Evolutionary conservation across 352 stramenopile genomes (phyloP).

Genomic region (Phytophthora macrochlamydospora): DNA sequence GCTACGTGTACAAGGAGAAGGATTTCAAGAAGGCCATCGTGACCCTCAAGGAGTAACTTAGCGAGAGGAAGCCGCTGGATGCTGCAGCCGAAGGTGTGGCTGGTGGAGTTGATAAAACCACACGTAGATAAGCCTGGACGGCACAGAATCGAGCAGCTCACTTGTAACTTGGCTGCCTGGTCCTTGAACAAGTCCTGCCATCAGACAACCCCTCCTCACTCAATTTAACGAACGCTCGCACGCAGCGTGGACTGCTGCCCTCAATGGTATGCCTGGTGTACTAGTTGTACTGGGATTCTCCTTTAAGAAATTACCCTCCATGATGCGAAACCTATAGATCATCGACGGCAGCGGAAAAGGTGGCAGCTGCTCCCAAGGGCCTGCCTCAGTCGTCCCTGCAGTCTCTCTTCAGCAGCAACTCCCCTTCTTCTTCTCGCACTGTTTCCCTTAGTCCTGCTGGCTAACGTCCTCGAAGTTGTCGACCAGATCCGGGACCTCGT

Average conservation of each 20-base stretch:
- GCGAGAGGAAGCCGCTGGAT: slow-evolving; percentile 10
- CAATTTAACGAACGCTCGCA: slow-evolving; percentile 27
- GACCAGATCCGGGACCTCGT: slow-evolving; percentile 98
- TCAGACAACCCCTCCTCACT: neutral
- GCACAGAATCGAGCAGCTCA: slow-evolving; percentile 17
- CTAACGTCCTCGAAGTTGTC: slow-evolving; percentile 99
- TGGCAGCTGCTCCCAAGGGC: slow-evolving; percentile 10
- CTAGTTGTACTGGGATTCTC: slow-evolving; percentile 65
- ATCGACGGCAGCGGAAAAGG: slow-evolving; percentile 27
- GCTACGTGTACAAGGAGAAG: slow-evolving; percentile 92
- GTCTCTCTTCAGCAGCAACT: neutral
- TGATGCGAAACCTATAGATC: slow-evolving; percentile 53
- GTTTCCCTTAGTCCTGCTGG: slow-evolving; percentile 81
- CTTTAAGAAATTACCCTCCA: slow-evolving; percentile 45
- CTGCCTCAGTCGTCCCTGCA: neutral
- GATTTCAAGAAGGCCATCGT: slow-evolving; percentile 94
- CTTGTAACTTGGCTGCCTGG: neutral
- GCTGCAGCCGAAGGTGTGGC: neutral
- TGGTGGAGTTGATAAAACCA: neutral
- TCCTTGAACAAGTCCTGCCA: neutral
- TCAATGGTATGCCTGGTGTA: slow-evolving; percentile 59
- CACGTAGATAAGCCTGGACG: slow-evolving; percentile 19
- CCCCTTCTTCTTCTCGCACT: slow-evolving; percentile 10
- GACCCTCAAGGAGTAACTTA: slow-evolving; percentile 81
- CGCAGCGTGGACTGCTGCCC: slow-evolving; percentile 22